Conservation (phyloP, 352 stramenopile species). For the Globisporangium spinosum region DNA sequence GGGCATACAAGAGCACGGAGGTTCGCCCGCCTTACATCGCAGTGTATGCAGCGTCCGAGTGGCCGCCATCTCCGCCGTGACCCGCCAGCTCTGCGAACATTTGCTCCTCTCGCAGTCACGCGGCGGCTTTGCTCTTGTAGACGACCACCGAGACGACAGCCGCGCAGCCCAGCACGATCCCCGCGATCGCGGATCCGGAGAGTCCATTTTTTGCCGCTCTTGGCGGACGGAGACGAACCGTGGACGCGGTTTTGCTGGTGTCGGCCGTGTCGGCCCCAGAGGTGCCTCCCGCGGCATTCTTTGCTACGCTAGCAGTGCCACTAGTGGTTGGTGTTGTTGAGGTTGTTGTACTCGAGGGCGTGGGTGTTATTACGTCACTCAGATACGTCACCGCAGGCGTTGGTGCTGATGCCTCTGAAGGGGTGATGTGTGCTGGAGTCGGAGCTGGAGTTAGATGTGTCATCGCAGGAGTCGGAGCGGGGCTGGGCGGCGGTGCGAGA, state of each 20-base stretch:
- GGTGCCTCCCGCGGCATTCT: background rate
- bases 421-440: background rate
- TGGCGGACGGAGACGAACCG: background rate
- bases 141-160: background rate
- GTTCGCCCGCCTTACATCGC: background rate
- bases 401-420: too few relatives aligned
- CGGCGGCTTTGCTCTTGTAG: slow-evolving; percentile 2
- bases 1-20: too few relatives aligned
- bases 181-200: background rate
- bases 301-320: background rate
- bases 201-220: background rate
- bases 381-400: background rate
- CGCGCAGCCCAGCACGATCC: slow-evolving; percentile 1
- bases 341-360: background rate
- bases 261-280: background rate
- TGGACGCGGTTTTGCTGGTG: background rate
- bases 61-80: background rate
- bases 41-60: slow-evolving; percentile 5
- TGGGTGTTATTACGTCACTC: too few relatives aligned
- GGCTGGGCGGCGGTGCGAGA: background rate
- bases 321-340: background rate
- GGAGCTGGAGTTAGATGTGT: background rate
- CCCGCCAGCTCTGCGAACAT: slow-evolving; percentile 11
- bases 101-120: slow-evolving; percentile 4
- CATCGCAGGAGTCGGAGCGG: background rate